These are phyloP conservation scores for Petrea volubilis DNA, from an alignment of 257 asterid genomes.

Conservation along the genomic window DNA sequence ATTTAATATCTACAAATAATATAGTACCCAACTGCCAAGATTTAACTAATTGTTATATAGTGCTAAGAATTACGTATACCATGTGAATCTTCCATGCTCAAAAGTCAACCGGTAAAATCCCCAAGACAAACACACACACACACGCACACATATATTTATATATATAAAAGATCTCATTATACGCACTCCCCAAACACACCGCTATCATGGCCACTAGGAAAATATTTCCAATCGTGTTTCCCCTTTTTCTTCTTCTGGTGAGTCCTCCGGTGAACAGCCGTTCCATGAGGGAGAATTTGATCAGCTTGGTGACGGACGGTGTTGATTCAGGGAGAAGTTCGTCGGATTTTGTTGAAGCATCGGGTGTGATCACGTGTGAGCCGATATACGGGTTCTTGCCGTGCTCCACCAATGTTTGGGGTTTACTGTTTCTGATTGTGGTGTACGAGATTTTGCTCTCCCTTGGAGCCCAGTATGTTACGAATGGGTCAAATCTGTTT, in stretches of 20 bases:
- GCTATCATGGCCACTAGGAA: slow-evolving; percentile 19
- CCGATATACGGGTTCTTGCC: slow-evolving; percentile 56
- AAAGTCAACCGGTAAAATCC: neutral
- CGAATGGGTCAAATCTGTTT: slow-evolving; percentile 43
- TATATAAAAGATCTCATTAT: too few relatives aligned
- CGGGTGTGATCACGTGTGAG: slow-evolving; percentile 39
- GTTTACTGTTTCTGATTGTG: slow-evolving; percentile 45
- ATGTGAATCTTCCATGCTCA: neutral
- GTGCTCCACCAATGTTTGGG: slow-evolving; percentile 46
- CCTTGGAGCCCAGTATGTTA: slow-evolving; percentile 40
- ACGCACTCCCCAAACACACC: neutral
- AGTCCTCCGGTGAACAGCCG: slow-evolving; percentile 35
- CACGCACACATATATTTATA: neutral
- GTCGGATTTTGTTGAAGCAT: slow-evolving; percentile 20
- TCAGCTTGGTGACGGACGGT: slow-evolving; percentile 29
- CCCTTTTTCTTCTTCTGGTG: slow-evolving; percentile 22
- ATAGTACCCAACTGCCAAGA: neutral
- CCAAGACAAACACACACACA: neutral
- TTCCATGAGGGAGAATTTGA: neutral
- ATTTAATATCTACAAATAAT: neutral
- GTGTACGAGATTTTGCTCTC: slow-evolving; percentile 54
- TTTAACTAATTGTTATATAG: neutral
- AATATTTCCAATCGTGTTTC: slow-evolving; percentile 2
- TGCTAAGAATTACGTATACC: neutral
- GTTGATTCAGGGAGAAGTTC: neutral